These are phyloP conservation scores for Mucor circinelloides DNA, from an alignment of 371 early-diverging fungal genomes.

Conservation along the genomic window DNA sequence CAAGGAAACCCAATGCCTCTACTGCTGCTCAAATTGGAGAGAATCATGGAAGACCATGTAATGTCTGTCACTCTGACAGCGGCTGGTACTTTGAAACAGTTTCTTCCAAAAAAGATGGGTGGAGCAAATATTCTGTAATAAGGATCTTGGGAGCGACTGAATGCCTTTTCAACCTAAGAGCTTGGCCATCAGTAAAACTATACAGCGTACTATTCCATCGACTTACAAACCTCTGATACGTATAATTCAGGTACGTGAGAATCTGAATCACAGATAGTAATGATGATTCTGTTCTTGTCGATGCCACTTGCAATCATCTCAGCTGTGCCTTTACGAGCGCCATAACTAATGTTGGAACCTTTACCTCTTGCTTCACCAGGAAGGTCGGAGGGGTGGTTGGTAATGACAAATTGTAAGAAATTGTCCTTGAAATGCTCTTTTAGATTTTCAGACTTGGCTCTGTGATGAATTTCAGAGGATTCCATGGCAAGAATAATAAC, in stretches of 20 bases:
- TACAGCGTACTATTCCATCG: neutral
- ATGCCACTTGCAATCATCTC: slow-evolving; percentile 33
- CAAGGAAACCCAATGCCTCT: slow-evolving; percentile 69
- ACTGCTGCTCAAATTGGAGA: slow-evolving; percentile 64
- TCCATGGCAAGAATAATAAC: slow-evolving; percentile 78
- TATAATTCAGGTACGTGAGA: slow-evolving; percentile 68
- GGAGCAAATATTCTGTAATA: slow-evolving; percentile 61
- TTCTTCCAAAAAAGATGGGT: slow-evolving; percentile 69
- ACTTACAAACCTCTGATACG: slow-evolving; percentile 23
- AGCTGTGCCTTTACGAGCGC: slow-evolving; percentile 45
- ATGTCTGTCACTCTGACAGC: slow-evolving; percentile 71
- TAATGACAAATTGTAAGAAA: slow-evolving; percentile 53
- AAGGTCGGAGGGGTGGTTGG: slow-evolving; percentile 71
- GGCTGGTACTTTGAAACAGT: slow-evolving; percentile 67
- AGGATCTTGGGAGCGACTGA: slow-evolving; percentile 36
- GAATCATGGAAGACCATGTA: slow-evolving; percentile 71
- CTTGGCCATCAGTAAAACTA: neutral
- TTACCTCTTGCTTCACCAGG: slow-evolving; percentile 80
- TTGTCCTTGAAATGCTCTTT: slow-evolving; percentile 49
- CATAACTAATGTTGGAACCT: slow-evolving; percentile 73
- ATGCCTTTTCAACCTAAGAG: slow-evolving; percentile 13
- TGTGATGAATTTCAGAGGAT: slow-evolving; percentile 57
- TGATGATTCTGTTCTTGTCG: slow-evolving; percentile 45
- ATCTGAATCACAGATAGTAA: slow-evolving; percentile 76
- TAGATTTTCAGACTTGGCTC: slow-evolving; percentile 59